These are phyloP conservation scores for Henckelia pumila DNA, from an alignment of 257 asterid species.

Conservation along the genomic window DNA sequence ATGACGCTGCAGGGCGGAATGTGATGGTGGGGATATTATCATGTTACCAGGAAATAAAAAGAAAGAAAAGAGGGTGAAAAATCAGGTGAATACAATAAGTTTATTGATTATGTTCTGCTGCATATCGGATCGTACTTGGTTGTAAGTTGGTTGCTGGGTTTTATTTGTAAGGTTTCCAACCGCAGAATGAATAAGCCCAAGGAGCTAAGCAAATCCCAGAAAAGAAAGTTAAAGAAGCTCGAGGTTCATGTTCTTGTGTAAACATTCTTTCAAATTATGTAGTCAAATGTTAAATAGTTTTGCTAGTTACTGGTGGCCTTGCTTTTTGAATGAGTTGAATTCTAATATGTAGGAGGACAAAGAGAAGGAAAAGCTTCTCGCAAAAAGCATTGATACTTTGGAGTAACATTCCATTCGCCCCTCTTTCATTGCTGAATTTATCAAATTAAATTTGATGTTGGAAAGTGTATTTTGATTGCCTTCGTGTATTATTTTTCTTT, in stretches of 20 bases:
- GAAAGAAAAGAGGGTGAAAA: conserved; percentile 43
- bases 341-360: conserved; percentile 70
- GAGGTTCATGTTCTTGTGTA: conserved; percentile 47
- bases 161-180: conserved; percentile 30
- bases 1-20: conserved; percentile 28
- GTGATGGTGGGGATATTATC: conserved; percentile 42
- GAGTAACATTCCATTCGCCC: conserved; percentile 44
- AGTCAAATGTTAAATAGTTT: not conserved
- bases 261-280: not conserved
- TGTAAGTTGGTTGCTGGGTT: conserved; percentile 1
- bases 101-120: not conserved
- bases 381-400: conserved; percentile 67
- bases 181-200: conserved; percentile 33
- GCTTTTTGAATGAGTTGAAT: conserved; percentile 17
- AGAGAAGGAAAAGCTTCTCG: conserved; percentile 56
- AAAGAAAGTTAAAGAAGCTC: conserved; percentile 71
- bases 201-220: conserved; percentile 63
- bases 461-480: conserved; percentile 25
- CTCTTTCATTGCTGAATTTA: conserved; percentile 5
- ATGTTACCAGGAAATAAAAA: conserved; percentile 49
- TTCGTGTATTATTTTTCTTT: conserved; percentile 24
- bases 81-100: conserved; percentile 34
- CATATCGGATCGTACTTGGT: not conserved
- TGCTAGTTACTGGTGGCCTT: conserved; percentile 1
- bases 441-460: conserved; percentile 4